A percentile compares a stretch with the other conserved stretches of the same genome.
Evolutionary conservation across 2,329 filamentous ascomycete species (phyloP).

Genomic region (Escovopsis sp.): DNA sequence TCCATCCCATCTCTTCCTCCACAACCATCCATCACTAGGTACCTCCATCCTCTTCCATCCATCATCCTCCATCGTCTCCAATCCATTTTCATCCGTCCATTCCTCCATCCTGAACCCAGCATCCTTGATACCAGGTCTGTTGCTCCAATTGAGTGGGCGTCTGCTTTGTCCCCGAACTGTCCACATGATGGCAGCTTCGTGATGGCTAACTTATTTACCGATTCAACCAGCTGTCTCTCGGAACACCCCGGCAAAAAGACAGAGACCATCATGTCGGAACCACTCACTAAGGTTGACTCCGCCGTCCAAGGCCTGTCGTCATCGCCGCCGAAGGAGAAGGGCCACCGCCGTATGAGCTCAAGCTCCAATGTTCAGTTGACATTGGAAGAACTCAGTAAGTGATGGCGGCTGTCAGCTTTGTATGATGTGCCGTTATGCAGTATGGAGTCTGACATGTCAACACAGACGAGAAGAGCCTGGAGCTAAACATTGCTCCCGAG

Average conservation of each 20-base stretch:
- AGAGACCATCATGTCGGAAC: slow-evolving; percentile 25
- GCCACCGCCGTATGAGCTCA: slow-evolving; percentile 57
- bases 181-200: too few relatives aligned
- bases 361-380: slow-evolving; percentile 52
- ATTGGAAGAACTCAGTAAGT: slow-evolving; percentile 71
- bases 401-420: not conserved
- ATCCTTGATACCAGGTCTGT: slow-evolving; percentile 4
- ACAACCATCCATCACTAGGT: too few relatives aligned
- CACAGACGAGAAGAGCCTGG: slow-evolving; percentile 56
- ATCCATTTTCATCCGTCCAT: too few relatives aligned
- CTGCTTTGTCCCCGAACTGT: not conserved
- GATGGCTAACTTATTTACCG: too few relatives aligned
- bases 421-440: too few relatives aligned
- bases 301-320: slow-evolving; percentile 66
- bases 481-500: slow-evolving; percentile 61
- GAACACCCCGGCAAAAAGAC: slow-evolving; percentile 5
- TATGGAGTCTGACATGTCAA: not conserved
- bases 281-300: slow-evolving; percentile 80
- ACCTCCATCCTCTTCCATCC: too few relatives aligned
- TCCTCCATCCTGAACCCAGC: too few relatives aligned
- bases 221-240: slow-evolving; percentile 1
- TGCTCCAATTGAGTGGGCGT: not conserved
- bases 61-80: too few relatives aligned
- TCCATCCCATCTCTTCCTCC: not conserved
- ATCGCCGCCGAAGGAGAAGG: slow-evolving; percentile 51